Base-by-base conservation (phyloP, 495 filamentous ascomycete genomes). In the Parachaetomium inaequale region DNA sequence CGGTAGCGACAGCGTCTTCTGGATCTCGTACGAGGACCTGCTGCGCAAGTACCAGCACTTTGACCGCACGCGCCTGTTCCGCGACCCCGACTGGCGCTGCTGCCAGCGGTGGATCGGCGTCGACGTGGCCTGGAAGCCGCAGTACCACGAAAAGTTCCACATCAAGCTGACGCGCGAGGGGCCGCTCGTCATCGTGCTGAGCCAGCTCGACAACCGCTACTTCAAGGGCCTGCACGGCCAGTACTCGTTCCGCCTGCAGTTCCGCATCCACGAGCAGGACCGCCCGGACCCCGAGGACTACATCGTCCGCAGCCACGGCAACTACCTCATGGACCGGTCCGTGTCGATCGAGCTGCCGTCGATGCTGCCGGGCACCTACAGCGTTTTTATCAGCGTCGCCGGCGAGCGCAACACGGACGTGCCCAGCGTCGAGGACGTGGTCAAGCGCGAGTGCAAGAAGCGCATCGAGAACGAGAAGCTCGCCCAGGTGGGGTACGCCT, bases 61-160 rank as follows among this genome's bases (percentile, higher is more conserved):
- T 53, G 89, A 95, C 70, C 86, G 91, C n/a, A 96, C 93, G 1
- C 85, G 93, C 19, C 84, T 98, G 0, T 96, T 98, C 70, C 87
- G 87, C 7, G 79, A 87, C 14, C 70, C 73, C 11, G 84, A 89
- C 50, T 97, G 93, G 93, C 85, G 84, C 12, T 85, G 96, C 59
- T 88, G 88, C 4, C 92, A 93, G 67, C 85, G 90, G 66, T 98
- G 92, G 92, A 91, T 92, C 10, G 89, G 84, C 29, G 78, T 96
- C 26, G 86, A 89, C 58, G 89, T 96, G 4, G 90, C 93, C 1
- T 96, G 92, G 92, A 89, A 87, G 58, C 84, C 88, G 2, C 89
- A 92, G 65, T 98, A 93, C 74, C 85, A 89, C 68, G 93, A 91
- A 52, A 93, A 92, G 63, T 96, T 96, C 74, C 82, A 85, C 66